Base-by-base conservation (phyloP, 306 rosid species). In the Ziziphus jujuba region DNA sequence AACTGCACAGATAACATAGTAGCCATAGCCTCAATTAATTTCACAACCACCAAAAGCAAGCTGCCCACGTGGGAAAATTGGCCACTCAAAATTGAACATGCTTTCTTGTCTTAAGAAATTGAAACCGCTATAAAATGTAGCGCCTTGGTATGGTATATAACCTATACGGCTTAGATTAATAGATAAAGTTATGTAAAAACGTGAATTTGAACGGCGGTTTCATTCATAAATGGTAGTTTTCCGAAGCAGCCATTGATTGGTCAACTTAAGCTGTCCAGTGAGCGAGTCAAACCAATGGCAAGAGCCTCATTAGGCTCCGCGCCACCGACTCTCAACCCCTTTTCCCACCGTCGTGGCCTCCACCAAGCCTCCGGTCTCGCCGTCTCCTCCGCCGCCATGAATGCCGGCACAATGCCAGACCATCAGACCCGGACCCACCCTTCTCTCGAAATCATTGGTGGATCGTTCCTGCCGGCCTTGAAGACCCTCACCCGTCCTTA, bases 381-480 rank as follows among this genome's bases (percentile, higher is more conserved):
- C 56, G 23, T 9, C 23, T 9, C 43, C 25, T 34, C 63, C 69
- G 66, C 23, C 80, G 70, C 3, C 81, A 31, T 45, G 52, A 2
- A 71, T 52, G 73, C 73, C 78, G 52, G 6, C 2, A 0, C 72
- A 9, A 83, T 84, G 85, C 11, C 81, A 5, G 52, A 56, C 54
- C 36, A 40, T 65, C 67, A 53, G 35, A 5, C 22, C 56, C 57
- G 53, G 50, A 31, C 82, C 36, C 97, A 91, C 31, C 80, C 84
- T 0, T 87, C 96, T 10, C 74, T 85, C 35, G 93, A 85, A 77
- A 59, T 89, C 56, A 21, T 81, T 40, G 98, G 95, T 12, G 92
- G 77, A 44, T 72, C 81, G 1, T 77, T 89, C 79, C 89, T 85
- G n/a, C 78, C 87, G 4, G 70, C 72, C 47, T 73, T 90, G 31